Evolutionary conservation across 306 rosid species (phyloP), one percentile per base, ranked within the genome.

Genomic region (Rosa multiflora): DNA sequence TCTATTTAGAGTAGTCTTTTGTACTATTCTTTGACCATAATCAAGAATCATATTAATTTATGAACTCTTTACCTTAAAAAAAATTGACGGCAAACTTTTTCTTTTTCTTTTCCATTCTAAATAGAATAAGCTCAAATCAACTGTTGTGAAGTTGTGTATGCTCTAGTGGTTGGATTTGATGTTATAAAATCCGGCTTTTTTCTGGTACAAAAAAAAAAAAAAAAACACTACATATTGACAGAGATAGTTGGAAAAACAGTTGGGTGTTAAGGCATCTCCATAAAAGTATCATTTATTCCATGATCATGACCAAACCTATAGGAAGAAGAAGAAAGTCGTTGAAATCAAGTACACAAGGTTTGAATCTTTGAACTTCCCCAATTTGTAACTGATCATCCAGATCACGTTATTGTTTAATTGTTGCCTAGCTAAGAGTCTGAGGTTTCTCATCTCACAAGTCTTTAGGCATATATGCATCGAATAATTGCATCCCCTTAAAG

Each of bases 101-200:
- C 29, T 42, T 4, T 2, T 1, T 37, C 5, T 15, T 37, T 39
- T 67, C 29, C 23, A 7, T 14, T 66, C 5, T 66, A 14, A 66
- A 39, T 43, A 18, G 70, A 66, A 66, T 39, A 67, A 17, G 2
- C 47, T 18, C 26, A 5, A 67, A 17, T 67, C 72, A 39, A 40
- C 20, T 67, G 48, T 9, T 18, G 71, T 39, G 47, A 64, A 15
- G 8, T 67, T n/a, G 73, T n/a, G 35, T 11, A 11, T 5, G 18
- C 37, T n/a, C 52, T 42, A 67, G 17, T 42, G 51, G 10, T 43
- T 69, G 18, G 73, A 69, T 69, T 67, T 67, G 71, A 39, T 67
- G 44, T 67, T 67, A 3, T 18, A 40, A 20, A 67, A 67, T 39
- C 71, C 71, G 71, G 71, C 71, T 67, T 67, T 67, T 67, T 26